Evolutionary conservation across 345 rosid species (phyloP), one percentile per base, ranked within the genome.

Genomic region (Erucastrum elatum): DNA sequence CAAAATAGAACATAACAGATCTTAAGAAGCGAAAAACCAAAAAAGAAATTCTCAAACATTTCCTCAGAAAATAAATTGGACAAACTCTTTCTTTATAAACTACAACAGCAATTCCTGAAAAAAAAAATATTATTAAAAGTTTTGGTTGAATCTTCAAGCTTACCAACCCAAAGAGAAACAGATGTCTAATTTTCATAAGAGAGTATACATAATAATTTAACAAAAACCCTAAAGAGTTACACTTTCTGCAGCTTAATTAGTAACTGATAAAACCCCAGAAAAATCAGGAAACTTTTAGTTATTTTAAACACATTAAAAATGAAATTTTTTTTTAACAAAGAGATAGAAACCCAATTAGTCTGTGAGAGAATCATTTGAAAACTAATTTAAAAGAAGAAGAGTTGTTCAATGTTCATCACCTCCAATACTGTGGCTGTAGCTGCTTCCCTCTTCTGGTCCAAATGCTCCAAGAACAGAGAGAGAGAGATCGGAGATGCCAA

Each of bases 1-100:
- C 3, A 69, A 63, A 74, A 74, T 62, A 53, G 65, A 17, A 74
- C 4, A 49, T 39, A 73, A 68, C 70, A 79, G 82, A 79, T 79
- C 78, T 74, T 60, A 60, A 49, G 26, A 10, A 34, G 15, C 8
- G 30, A 8, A 25, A 27, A 35, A 12, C 61, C 70, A 68, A 10
- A 11, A 6, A 15, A 11, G 4, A 17, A 17, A 9, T 30, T 69
- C 25, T 33, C 7, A 33, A 44, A 70, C 64, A 41, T 55, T n/a
- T 4, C 63, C 58, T 12, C 1, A 60, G 4, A 16, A 56, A 55
- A n/a, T 4, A 71, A n/a, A n/a, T 1, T 61, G 31, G 70, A 62
- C 25, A 65, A 78, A 44, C 10, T 2, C 4, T 66, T 66, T 34
- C n/a, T 13, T 31, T 13, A 30, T n/a, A 64, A 62, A 29, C 74